Evolutionary conservation across 495 filamentous ascomycete genomes (phyloP).

Genomic region (Aspergillus affinis): DNA sequence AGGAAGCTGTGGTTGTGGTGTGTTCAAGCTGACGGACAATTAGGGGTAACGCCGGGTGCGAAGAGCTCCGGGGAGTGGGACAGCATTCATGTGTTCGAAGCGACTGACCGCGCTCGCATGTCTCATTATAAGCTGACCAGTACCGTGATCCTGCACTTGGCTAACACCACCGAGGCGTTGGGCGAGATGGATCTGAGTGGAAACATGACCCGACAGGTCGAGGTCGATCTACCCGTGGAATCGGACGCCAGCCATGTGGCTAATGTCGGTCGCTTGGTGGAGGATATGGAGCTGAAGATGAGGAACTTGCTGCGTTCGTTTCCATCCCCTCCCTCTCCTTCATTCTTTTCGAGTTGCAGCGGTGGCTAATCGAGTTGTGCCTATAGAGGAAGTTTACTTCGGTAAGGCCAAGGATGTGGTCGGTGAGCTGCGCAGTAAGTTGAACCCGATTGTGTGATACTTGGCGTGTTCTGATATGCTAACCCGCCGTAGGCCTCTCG

Average conservation of each 20-base stretch:
- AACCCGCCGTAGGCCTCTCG: constrained; percentile 54
- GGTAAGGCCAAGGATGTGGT: constrained; percentile 99
- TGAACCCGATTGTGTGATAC: not conserved
- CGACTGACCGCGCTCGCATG: constrained; percentile 82
- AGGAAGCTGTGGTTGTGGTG: not conserved
- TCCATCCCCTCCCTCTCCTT: not conserved
- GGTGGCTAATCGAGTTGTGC: constrained; percentile 13
- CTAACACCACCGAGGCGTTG: constrained; percentile 66
- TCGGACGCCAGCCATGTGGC: constrained; percentile 91
- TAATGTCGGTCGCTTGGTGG: constrained; percentile 91
- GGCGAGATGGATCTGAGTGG: constrained; percentile 92
- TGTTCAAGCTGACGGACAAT: not conserved
- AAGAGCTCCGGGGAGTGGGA: constrained; percentile 89
- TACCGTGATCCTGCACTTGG: constrained; percentile 90
- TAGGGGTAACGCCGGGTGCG: constrained; percentile 62
- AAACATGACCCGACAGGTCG: constrained; percentile 96
- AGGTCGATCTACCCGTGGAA: constrained; percentile 84
- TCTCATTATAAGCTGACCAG: constrained; percentile 97
- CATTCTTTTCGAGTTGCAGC: not conserved
- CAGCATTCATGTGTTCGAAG: constrained; percentile 98
- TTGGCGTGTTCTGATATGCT: constrained; percentile 1
- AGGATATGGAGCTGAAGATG: constrained; percentile 99
- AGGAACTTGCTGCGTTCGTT: constrained; percentile 82
- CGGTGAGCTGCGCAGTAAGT: constrained; percentile 87
- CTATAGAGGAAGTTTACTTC: constrained; percentile 92